Conservation (phyloP, 495 filamentous ascomycete species). For the Annulohypoxylon stygium region DNA sequence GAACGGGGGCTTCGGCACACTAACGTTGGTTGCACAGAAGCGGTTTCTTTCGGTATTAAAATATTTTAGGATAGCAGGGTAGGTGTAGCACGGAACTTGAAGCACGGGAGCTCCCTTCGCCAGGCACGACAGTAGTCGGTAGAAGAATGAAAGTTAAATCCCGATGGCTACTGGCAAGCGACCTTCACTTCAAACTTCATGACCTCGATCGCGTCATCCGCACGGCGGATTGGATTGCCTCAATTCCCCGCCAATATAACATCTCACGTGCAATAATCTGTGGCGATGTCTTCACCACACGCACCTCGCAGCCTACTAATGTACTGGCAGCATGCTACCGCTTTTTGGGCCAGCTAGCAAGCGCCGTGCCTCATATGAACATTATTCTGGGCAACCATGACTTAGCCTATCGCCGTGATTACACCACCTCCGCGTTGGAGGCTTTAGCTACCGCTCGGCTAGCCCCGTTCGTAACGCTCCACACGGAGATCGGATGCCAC, state of each 20-base stretch:
- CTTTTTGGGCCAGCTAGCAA: constrained; percentile 48
- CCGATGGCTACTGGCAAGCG: constrained; percentile 53
- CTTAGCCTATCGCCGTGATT: constrained; percentile 52
- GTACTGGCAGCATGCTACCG: constrained; percentile 51
- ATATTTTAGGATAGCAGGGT: too few species aligned
- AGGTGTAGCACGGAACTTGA: too few species aligned
- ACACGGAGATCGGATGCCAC: constrained; percentile 40
- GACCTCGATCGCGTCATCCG: constrained; percentile 47
- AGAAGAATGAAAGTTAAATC: constrained; percentile 8
- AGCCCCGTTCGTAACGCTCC: constrained; percentile 46
- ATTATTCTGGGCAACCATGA: constrained; percentile 55
- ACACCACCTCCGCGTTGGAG: constrained; percentile 50
- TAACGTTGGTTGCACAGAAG: too few species aligned
- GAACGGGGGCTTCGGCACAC: too few species aligned
- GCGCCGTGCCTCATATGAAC: constrained; percentile 51
- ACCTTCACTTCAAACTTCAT: constrained; percentile 52
- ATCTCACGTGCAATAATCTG: constrained; percentile 51
- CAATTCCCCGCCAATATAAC: constrained; percentile 27
- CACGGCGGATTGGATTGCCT: constrained; percentile 52
- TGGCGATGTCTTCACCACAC: constrained; percentile 53
- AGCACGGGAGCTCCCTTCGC: too few species aligned
- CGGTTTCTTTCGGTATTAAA: too few species aligned
- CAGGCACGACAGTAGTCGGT: not conserved
- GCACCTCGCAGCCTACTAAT: constrained; percentile 50
- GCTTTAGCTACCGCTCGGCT: constrained; percentile 49